A percentile compares a stretch with the other conserved stretches of the same genome.
Evolutionary conservation across 2,329 filamentous ascomycete species (phyloP).

Genomic region (Diaporthe eres): DNA sequence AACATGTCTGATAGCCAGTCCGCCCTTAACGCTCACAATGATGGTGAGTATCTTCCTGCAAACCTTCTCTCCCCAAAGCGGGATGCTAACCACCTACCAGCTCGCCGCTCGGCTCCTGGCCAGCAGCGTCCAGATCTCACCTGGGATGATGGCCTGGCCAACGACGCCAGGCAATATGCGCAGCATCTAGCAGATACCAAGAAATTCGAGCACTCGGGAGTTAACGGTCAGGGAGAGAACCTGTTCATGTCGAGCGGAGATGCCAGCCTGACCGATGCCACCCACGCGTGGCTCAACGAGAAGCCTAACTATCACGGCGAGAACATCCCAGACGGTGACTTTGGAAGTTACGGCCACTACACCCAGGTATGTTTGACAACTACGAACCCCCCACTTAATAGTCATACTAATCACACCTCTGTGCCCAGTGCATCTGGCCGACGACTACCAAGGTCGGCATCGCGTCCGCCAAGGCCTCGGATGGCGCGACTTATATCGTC

Average conservation of each 20-base stretch:
- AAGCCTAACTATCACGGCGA: conserved; percentile 40
- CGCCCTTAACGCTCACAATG: conserved; percentile 14
- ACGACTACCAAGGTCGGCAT: conserved; percentile 40
- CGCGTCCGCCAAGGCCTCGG: conserved; percentile 34
- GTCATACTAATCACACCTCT: neutral
- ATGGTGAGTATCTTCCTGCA: neutral
- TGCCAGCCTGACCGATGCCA: conserved; percentile 5
- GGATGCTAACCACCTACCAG: neutral
- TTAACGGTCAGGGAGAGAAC: conserved; percentile 34
- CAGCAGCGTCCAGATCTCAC: conserved; percentile 9
- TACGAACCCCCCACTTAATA: neutral
- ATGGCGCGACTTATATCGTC: conserved; percentile 40
- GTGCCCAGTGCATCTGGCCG: conserved; percentile 40
- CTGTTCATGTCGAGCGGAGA: conserved; percentile 32
- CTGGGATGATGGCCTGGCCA: neutral
- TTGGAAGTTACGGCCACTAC: conserved; percentile 41
- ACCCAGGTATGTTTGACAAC: conserved; percentile 6
- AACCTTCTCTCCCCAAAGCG: neutral
- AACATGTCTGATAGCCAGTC: conserved; percentile 13
- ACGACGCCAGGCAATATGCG: conserved; percentile 4
- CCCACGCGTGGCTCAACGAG: conserved; percentile 39
- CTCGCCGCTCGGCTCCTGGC: neutral
- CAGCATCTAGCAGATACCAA: conserved; percentile 5
- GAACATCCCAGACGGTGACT: conserved; percentile 40
- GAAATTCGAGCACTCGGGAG: conserved; percentile 30